phyloP scores from a whole-genome alignment of 225 moss, liverwort and hornwort genomes.

The Pseudisothecium myosuroides region DNA sequence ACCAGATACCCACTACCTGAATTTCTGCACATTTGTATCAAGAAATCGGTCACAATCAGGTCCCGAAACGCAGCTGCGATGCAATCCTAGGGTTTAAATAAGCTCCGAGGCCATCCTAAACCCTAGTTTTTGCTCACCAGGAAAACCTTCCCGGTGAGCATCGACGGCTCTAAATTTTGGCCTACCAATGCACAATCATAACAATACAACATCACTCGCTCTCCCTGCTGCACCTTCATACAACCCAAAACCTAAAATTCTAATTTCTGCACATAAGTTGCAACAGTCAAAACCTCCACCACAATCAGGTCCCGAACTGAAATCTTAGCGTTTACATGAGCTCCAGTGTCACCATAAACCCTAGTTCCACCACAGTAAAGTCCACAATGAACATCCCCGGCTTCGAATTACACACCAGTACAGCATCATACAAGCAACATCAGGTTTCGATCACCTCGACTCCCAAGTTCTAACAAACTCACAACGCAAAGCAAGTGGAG shows the following conservation, averaged over 20 bases:
- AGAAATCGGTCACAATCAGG: background rate
- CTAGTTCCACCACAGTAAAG: background rate
- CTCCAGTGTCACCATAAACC: background rate
- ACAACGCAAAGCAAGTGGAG: background rate
- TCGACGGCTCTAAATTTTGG: background rate
- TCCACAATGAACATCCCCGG: background rate
- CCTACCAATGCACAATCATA: background rate
- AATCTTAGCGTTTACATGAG: background rate
- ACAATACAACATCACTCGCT: background rate
- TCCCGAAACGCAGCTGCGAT: background rate
- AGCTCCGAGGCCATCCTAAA: background rate
- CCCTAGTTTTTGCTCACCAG: no score
- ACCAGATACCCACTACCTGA: background rate
- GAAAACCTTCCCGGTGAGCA: background rate
- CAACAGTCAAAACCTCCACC: background rate
- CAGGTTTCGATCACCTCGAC: background rate
- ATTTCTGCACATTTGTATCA: background rate
- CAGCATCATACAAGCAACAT: background rate
- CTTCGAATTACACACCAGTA: background rate
- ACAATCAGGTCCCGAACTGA: background rate
- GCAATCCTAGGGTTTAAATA: background rate
- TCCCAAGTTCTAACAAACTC: background rate
- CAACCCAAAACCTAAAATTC: background rate
- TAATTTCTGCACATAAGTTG: background rate
- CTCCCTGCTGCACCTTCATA: background rate